Conservation (phyloP, 1,284 basidiomycete species). For the Garcileccinum viscosum region DNA sequence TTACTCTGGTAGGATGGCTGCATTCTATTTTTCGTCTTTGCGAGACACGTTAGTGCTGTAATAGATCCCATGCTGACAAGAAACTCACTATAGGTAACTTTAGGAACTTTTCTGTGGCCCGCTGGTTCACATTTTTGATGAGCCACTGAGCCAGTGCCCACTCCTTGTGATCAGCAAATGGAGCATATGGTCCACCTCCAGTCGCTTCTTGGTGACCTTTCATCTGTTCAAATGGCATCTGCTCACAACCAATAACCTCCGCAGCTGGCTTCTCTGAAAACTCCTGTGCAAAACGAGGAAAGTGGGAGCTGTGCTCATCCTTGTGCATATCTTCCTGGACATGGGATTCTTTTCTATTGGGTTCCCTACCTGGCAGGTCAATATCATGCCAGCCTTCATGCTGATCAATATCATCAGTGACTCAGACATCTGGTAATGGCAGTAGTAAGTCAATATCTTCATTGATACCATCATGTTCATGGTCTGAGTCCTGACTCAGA, state of each 20-base stretch:
- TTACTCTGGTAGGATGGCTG: constrained; percentile 14
- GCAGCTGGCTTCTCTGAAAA: neutral
- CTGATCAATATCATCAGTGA: too few species aligned
- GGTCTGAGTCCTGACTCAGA: neutral
- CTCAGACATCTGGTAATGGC: too few species aligned
- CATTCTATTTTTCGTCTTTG: neutral
- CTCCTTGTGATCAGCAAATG: neutral
- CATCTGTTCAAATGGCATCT: neutral
- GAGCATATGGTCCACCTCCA: neutral
- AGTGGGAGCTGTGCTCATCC: neutral
- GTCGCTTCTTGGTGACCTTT: neutral
- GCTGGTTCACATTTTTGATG: constrained; percentile 6
- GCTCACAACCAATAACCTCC: neutral
- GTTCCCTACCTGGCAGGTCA: neutral
- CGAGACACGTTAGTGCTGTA: neutral
- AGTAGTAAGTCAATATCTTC: neutral
- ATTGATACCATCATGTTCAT: neutral
- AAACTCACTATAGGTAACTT: constrained; percentile 11
- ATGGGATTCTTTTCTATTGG: neutral
- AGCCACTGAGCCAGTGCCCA: constrained; percentile 15
- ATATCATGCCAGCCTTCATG: too few species aligned
- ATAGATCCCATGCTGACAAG: neutral
- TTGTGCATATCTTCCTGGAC: neutral
- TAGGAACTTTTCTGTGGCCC: constrained; percentile 6
- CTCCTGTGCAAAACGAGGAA: neutral